These are phyloP conservation scores for Cinnamomum chago DNA, from an alignment of 164 flowering plant genomes.

Conservation along the genomic window DNA sequence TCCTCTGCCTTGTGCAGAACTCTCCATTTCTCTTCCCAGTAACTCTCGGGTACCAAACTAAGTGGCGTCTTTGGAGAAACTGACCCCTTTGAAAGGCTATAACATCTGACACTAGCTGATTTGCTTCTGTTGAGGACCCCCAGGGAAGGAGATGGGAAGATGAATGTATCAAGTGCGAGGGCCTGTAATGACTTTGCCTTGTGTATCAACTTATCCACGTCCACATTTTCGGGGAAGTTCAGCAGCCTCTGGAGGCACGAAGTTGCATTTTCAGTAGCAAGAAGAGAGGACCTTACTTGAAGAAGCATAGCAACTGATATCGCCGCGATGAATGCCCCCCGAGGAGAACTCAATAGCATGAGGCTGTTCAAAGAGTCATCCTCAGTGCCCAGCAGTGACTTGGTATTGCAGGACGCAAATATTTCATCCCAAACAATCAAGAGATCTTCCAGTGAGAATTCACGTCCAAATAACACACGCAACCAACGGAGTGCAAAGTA, in stretches of 20 bases:
- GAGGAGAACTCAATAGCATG: slow-evolving; percentile 46
- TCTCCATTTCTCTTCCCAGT: slow-evolving; percentile 98
- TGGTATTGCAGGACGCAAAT: slow-evolving; percentile 59
- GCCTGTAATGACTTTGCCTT: slow-evolving; percentile 77
- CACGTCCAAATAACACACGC: slow-evolving; percentile 90
- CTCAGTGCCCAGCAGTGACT: slow-evolving; percentile 20
- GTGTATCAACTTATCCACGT: slow-evolving; percentile 53
- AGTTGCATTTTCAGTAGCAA: slow-evolving; percentile 87
- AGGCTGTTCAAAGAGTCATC: slow-evolving; percentile 23
- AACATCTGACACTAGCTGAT: slow-evolving; percentile 34
- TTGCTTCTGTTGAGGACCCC: slow-evolving; percentile 28
- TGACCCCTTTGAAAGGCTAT: slow-evolving; percentile 49
- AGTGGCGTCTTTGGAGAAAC: slow-evolving; percentile 53
- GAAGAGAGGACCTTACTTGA: slow-evolving; percentile 71
- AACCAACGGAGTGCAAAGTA: slow-evolving; percentile 96
- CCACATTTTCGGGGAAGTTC: slow-evolving; percentile 62
- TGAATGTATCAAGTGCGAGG: slow-evolving; percentile 50
- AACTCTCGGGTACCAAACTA: slow-evolving; percentile 61
- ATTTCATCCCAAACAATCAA: slow-evolving; percentile 88
- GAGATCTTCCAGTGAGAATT: slow-evolving; percentile 67
- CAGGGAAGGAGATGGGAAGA: slow-evolving; percentile 19
- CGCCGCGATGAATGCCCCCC: slow-evolving; percentile 80
- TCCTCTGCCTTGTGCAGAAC: slow-evolving; percentile 69
- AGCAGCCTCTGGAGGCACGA: slow-evolving; percentile 78
- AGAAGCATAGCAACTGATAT: slow-evolving; percentile 93